phyloP scores from a whole-genome alignment of 2,329 filamentous ascomycete species.

The Aureobasidium uvarum region DNA sequence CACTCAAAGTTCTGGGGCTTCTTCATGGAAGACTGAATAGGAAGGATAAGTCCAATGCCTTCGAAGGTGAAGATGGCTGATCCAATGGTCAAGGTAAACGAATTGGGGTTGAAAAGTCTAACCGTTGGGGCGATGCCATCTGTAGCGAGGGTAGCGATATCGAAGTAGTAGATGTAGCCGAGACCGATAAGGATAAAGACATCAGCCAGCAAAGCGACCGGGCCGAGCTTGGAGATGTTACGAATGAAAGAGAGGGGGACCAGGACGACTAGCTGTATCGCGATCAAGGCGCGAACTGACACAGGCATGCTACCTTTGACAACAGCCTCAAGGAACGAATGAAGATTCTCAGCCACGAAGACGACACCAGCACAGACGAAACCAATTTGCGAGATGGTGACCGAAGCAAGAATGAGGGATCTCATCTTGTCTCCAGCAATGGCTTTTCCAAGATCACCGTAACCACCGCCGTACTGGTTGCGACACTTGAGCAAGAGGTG shows the following conservation, averaged over 20 bases:
- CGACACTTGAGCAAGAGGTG: slow-evolving; percentile 68
- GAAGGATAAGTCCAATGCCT: slow-evolving; percentile 72
- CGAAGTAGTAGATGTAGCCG: slow-evolving; percentile 71
- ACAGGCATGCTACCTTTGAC: slow-evolving; percentile 49
- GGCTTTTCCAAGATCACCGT: slow-evolving; percentile 68
- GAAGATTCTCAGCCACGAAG: slow-evolving; percentile 72
- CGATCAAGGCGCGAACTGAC: slow-evolving; percentile 60
- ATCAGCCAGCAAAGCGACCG: slow-evolving; percentile 66
- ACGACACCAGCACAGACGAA: slow-evolving; percentile 77
- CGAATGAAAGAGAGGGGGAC: slow-evolving; percentile 68
- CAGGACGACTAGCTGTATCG: slow-evolving; percentile 62
- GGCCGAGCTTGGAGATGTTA: slow-evolving; percentile 72
- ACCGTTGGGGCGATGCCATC: slow-evolving; percentile 61
- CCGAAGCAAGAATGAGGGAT: slow-evolving; percentile 64
- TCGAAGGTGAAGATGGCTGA: slow-evolving; percentile 77
- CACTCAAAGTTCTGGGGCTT: slow-evolving; percentile 65
- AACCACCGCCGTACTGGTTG: slow-evolving; percentile 63
- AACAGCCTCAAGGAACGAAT: slow-evolving; percentile 65
- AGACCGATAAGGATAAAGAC: slow-evolving; percentile 69
- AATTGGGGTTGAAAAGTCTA: slow-evolving; percentile 65
- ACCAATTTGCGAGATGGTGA: slow-evolving; percentile 71
- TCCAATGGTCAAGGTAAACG: slow-evolving; percentile 69
- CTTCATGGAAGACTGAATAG: slow-evolving; percentile 74
- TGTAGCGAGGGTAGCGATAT: slow-evolving; percentile 57
- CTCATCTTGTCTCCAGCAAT: slow-evolving; percentile 65